phyloP scores from a whole-genome alignment of 139 green algal species.

The Parachlorella kessleri region DNA sequence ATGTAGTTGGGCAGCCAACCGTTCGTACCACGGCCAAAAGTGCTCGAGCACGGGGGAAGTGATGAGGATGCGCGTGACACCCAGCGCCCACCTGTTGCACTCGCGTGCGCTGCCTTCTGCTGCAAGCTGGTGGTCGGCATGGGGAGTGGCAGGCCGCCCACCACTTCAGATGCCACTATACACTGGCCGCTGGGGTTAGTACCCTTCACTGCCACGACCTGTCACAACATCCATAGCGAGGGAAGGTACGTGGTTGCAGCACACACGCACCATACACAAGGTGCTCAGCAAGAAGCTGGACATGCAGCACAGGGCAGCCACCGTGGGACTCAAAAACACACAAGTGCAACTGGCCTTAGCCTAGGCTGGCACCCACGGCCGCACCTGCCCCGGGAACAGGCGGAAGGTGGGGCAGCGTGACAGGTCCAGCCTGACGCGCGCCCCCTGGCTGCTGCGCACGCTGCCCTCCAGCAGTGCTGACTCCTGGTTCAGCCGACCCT shows the following conservation, averaged over 20 bases:
- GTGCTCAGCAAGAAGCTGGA: too few species aligned
- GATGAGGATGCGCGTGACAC: too few species aligned
- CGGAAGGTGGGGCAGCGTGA: slow-evolving; percentile 50
- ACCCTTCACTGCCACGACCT: slow-evolving; percentile 71
- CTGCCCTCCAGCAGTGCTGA: slow-evolving; percentile 81
- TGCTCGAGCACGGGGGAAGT: too few species aligned
- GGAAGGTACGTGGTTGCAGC: too few species aligned
- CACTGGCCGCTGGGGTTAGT: slow-evolving; percentile 75
- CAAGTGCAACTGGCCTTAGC: too few species aligned
- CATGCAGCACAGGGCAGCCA: too few species aligned
- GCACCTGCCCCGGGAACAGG: slow-evolving; percentile 71
- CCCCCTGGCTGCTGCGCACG: slow-evolving; percentile 52
- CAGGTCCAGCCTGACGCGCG: slow-evolving; percentile 74
- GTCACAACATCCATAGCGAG: too few species aligned
- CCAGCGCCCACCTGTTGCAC: slow-evolving; percentile 2
- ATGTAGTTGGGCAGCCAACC: too few species aligned
- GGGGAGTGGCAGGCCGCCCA: slow-evolving; percentile 50
- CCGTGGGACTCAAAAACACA: too few species aligned
- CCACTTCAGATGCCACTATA: slow-evolving; percentile 71
- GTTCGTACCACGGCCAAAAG: too few species aligned
- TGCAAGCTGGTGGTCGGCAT: not conserved
- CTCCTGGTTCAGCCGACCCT: slow-evolving; percentile 65
- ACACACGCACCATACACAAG: too few species aligned
- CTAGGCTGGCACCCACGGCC: too few species aligned
- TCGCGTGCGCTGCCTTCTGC: not conserved